These are phyloP conservation scores for Hericium coralloides DNA, from an alignment of 768 basidiomycete genomes.

Conservation along the genomic window DNA sequence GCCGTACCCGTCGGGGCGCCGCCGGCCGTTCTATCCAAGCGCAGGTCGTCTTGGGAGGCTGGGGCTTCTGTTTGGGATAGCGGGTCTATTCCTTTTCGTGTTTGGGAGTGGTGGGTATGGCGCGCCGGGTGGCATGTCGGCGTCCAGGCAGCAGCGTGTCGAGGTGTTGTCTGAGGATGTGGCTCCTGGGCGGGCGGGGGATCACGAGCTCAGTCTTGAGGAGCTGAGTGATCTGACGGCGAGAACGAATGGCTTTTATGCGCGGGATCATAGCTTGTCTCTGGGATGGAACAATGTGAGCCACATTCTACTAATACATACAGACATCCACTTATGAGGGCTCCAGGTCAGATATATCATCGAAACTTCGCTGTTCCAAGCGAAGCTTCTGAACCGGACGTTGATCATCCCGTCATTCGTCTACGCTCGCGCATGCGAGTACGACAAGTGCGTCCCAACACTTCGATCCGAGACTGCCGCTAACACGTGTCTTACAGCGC, in stretches of 20 bases:
- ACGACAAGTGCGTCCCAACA: constrained; percentile 23
- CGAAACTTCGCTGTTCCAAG: constrained; percentile 35
- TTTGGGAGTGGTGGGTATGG: not conserved
- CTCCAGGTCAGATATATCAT: constrained; percentile 39
- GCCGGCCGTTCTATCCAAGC: too few relatives aligned
- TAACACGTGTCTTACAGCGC: constrained; percentile 11
- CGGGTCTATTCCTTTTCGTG: too few relatives aligned
- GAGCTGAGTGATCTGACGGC: constrained; percentile 25
- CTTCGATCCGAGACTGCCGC: not conserved
- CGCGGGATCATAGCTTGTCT: constrained; percentile 33
- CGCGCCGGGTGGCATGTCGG: too few relatives aligned
- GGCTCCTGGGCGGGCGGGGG: too few relatives aligned
- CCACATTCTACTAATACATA: not conserved
- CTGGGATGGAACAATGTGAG: constrained; percentile 43
- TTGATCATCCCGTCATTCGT: constrained; percentile 35
- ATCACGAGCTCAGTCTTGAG: constrained; percentile 20
- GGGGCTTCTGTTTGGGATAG: too few relatives aligned
- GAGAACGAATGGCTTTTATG: constrained; percentile 34
- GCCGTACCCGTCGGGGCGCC: too few relatives aligned
- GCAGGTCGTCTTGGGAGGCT: too few relatives aligned
- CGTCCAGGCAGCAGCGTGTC: too few relatives aligned
- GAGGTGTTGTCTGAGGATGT: too few relatives aligned
- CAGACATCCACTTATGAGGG: not conserved
- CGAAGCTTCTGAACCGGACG: constrained; percentile 34
- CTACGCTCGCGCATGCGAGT: constrained; percentile 39